Evolutionary conservation across 805 yeast species (phyloP), one percentile per base, ranked within the genome.

Genomic region (Jamesozyma piceae): DNA sequence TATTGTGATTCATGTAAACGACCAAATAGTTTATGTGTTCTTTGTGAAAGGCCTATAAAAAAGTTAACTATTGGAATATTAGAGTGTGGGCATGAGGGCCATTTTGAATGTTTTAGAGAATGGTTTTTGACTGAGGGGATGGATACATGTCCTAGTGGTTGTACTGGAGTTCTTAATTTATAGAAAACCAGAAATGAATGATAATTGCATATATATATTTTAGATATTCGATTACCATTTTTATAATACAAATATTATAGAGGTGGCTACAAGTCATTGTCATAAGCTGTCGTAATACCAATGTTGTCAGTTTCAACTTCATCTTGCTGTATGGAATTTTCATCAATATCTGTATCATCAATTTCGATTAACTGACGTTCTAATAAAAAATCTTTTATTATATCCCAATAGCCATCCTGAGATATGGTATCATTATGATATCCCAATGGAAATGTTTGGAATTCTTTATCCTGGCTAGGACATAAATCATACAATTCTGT

Each of bases 31-130:
- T 72, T 78, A n/a, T 89, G 97, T 61, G 71, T 80, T 22, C 75
- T 80, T 47, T 89, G 97, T 60, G 72, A 80, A 47, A 82, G 75
- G 54, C 86, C 95, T 0, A 69, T 89, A 53, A 76, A 74, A 49
- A 94, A 94, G 1, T 67, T 83, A 43, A 72, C 80, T 14, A 74
- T 83, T 14, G 73, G 66, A 47, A 64, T 68, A 46, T 58, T 82
- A 39, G 73, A 67, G 21, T 90, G 97, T 66, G 97, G 96, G 0
- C 97, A 90, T 61, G 70, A 78, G 43, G 88, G 90, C 1, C 97
- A 90, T 63, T 77, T 77, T 54, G 80, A 78, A 2, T 90, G 97
- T 66, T 66, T 87, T 54, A 70, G 72, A 45, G 71, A 73, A 30
- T 90, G 97, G 97, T 79, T 84, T 53, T 58, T 79, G 18, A 78